Percentiles rank a stretch among this genome's conserved stretches.
Conservation (phyloP, 495 filamentous ascomycete species). For the Aspergillus indologenus region DNA sequence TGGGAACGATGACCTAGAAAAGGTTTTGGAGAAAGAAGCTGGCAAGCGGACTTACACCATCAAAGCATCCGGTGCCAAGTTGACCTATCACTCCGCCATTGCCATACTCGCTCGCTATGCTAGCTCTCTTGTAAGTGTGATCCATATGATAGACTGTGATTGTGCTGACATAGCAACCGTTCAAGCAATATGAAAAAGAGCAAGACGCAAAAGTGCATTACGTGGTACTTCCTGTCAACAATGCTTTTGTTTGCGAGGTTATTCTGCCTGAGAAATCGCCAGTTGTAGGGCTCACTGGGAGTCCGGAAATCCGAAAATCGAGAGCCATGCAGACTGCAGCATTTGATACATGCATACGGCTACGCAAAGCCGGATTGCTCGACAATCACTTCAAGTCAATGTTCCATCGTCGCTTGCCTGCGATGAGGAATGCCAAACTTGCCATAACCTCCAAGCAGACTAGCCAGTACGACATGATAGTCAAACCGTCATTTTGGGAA, state of each 20-base stretch:
- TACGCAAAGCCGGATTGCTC: conserved; percentile 64
- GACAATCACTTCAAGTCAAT: conserved; percentile 71
- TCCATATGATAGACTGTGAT: not conserved
- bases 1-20: conserved; percentile 58
- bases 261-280: conserved; percentile 76
- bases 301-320: conserved; percentile 58
- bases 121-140: conserved; percentile 48
- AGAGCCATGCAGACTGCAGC: conserved; percentile 88
- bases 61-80: conserved; percentile 66
- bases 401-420: conserved; percentile 69
- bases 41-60: conserved; percentile 58
- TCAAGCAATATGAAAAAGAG: conserved; percentile 61
- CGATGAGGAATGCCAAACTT: conserved; percentile 87
- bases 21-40: conserved; percentile 53
- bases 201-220: conserved; percentile 57
- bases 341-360: conserved; percentile 74
- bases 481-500: conserved; percentile 79
- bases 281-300: conserved; percentile 61
- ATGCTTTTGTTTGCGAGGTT: conserved; percentile 74
- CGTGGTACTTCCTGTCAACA: conserved; percentile 51
- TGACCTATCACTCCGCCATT: conserved; percentile 74
- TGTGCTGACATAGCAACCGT: not conserved
- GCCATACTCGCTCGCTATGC: conserved; percentile 63
- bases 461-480: conserved; percentile 69
- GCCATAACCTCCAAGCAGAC: conserved; percentile 75